Percentiles rank a stretch among this genome's conserved stretches.
Conservation (phyloP, 2,329 filamentous ascomycete genomes). For the Fusarium sp. region DNA sequence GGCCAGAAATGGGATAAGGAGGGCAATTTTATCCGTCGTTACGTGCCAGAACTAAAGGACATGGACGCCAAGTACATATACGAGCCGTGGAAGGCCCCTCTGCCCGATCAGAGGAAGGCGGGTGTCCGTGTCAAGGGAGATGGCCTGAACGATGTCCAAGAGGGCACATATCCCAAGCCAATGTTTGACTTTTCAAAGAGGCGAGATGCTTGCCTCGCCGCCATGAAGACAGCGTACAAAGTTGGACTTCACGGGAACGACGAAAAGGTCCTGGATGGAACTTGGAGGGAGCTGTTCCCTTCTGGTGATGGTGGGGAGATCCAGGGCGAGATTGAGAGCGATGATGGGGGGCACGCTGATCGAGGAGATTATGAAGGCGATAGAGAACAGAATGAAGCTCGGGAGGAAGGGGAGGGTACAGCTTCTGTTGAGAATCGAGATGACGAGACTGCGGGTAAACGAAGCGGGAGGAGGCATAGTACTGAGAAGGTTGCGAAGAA, state of each 20-base stretch:
- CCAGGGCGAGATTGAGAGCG: conserved; percentile 51
- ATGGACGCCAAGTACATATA: conserved; percentile 79
- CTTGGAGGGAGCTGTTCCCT: conserved; percentile 62
- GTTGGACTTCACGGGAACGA: conserved; percentile 75
- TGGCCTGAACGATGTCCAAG: conserved; percentile 55
- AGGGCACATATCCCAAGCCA: conserved; percentile 74
- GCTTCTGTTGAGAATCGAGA: conserved; percentile 13
- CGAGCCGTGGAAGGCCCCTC: conserved; percentile 81
- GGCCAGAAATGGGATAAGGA: conserved; percentile 81
- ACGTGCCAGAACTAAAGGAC: conserved; percentile 73
- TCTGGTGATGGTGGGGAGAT: conserved; percentile 52
- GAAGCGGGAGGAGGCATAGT: conserved; percentile 30
- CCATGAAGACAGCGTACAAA: conserved; percentile 78
- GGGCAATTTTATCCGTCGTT: conserved; percentile 72
- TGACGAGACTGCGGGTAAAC: conserved; percentile 33
- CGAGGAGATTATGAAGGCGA: conserved; percentile 40
- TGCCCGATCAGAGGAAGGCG: conserved; percentile 75
- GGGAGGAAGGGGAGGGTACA: conserved; percentile 25
- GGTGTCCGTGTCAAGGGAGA: conserved; percentile 71
- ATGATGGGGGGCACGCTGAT: conserved; percentile 51
- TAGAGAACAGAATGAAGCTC: conserved; percentile 38
- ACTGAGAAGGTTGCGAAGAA: conserved; percentile 41
- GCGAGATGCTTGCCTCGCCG: conserved; percentile 71
- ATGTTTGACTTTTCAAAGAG: conserved; percentile 81
- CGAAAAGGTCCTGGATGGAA: conserved; percentile 70